Evolutionary conservation across 2,329 filamentous ascomycete species (phyloP), one percentile per base, ranked within the genome.

Genomic region (Colletotrichum orbiculare): DNA sequence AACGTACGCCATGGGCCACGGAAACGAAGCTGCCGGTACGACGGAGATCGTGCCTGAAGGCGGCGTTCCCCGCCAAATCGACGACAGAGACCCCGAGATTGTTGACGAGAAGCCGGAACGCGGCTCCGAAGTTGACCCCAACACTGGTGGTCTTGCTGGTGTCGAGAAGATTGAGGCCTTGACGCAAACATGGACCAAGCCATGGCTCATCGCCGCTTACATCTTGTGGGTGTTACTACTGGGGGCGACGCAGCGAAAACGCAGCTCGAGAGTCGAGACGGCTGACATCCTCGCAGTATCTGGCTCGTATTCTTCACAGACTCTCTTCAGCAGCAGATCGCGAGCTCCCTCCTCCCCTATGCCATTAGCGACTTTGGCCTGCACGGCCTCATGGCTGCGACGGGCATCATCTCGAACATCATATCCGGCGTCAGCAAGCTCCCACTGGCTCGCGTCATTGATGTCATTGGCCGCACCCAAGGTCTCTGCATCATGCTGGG

Each of bases 371-470:
- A 67, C 12, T 86, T 84, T 67, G 71, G 76, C 33, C 68, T 74
- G 9, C 83, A 85, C 67, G 84, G 82, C 8, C 75, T 86, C 13
- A 73, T 82, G 37, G 76, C 79, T 2, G 77, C 82, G 3, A 78
- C 81, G 50, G 76, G 76, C 42, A 81, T 85, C 52, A 75, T 86
- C 7, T 74, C 78, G 35, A 78, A 72, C 67, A 76, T 74, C 60
- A 69, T 76, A 53, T 64, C 66, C 54, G 70, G 69, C 49, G 68
- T 74, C 12, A 62, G 71, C 46, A 73, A 74, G 60, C 69, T 74
- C 17, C 70, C 73, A 8, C 74, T 78, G 66, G 78, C 78, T 17
- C 80, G 79, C 60, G 71, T 79, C 10, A 71, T 77, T 37, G 77
- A 80, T 66, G 70, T 78, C 12, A 79, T 74, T 66, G 78, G 78